phyloP scores from a whole-genome alignment of 495 filamentous ascomycete genomes.

The Lophiostoma macrostomum region DNA sequence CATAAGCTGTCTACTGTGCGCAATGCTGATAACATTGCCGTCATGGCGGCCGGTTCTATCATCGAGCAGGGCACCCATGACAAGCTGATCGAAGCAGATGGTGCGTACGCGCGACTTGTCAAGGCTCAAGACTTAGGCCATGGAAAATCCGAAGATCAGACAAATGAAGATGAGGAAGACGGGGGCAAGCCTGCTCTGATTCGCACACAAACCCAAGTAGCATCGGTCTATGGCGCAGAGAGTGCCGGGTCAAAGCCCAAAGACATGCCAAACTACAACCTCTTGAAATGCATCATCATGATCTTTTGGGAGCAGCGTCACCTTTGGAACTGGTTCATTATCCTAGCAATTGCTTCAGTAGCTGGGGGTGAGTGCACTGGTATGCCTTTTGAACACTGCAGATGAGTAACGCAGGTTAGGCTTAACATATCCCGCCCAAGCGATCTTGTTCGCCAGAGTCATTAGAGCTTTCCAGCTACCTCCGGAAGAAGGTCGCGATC shows the following conservation, averaged over 20 bases:
- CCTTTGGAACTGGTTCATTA: constrained; percentile 13
- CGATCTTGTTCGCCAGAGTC: constrained; percentile 37
- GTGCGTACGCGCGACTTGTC: constrained; percentile 53
- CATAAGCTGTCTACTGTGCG: constrained; percentile 94
- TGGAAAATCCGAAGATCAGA: neutral
- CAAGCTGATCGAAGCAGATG: constrained; percentile 58
- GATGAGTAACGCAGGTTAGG: constrained; percentile 4
- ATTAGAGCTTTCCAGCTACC: constrained; percentile 30
- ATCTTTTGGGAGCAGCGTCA: constrained; percentile 18
- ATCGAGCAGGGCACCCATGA: constrained; percentile 85
- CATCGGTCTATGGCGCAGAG: neutral
- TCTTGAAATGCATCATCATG: constrained; percentile 22
- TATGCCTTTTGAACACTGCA: neutral
- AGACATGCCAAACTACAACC: constrained; percentile 11
- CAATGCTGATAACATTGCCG: constrained; percentile 93
- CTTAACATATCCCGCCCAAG: constrained; percentile 37
- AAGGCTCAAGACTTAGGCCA: constrained; percentile 26
- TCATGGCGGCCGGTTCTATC: constrained; percentile 78
- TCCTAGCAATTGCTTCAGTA: constrained; percentile 1
- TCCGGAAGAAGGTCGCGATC: neutral
- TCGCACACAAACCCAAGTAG: constrained; percentile 11
- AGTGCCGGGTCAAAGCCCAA: neutral
- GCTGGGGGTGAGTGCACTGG: constrained; percentile 12
- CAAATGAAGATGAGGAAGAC: neutral
- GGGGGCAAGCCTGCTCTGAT: constrained; percentile 9